A percentile compares a stretch with the other conserved stretches of the same genome.
These are phyloP conservation scores for Dactylellina cionopaga DNA, from an alignment of 2,329 filamentous ascomycete genomes.

Conservation along the genomic window DNA sequence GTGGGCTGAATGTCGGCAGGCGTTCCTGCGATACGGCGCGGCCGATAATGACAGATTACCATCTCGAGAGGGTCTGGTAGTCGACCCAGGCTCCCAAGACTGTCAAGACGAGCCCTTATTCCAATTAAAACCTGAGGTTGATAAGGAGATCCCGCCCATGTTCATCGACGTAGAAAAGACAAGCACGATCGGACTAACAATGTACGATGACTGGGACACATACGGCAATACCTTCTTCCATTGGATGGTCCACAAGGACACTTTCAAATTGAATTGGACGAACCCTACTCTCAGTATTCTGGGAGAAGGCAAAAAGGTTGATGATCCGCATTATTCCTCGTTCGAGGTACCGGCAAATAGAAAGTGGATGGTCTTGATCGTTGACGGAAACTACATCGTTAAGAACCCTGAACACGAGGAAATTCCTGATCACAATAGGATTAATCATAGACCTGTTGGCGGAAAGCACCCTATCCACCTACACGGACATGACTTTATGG, in stretches of 20 bases:
- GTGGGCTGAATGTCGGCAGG: constrained; percentile 1
- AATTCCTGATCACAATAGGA: constrained; percentile 26
- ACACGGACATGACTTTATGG: constrained; percentile 69
- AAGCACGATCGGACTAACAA: neutral
- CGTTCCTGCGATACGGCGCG: neutral
- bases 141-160: neutral
- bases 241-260: neutral
- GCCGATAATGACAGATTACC: neutral
- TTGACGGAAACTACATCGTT: neutral
- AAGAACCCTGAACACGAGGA: constrained; percentile 45
- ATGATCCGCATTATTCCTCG: constrained; percentile 10
- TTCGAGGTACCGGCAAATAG: constrained; percentile 21
- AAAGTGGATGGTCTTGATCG: neutral
- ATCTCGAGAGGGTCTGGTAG: neutral
- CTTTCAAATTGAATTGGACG: neutral
- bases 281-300: neutral
- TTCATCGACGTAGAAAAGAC: neutral
- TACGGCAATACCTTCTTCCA: neutral
- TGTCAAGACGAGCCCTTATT: neutral
- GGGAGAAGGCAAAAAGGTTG: constrained; percentile 10
- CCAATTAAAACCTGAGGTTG: neutral
- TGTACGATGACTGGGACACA: neutral
- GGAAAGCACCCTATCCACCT: constrained; percentile 61
- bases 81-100: neutral
- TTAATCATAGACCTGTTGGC: neutral